Conservation (phyloP, 1,284 basidiomycete species). For the Malassezia arunalokei region DNA sequence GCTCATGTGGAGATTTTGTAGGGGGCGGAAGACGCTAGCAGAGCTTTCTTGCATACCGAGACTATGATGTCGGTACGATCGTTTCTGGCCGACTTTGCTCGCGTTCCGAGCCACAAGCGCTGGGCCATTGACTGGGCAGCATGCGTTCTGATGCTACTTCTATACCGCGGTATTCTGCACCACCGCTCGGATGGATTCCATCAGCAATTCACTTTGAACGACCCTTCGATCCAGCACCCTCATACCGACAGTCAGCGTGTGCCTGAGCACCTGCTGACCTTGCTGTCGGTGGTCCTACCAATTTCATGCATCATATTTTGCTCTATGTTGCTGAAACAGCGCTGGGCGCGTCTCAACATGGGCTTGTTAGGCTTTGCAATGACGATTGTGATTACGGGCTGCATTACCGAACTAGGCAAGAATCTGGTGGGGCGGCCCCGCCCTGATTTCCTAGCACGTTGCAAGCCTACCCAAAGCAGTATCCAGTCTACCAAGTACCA, state of each 20-base stretch:
- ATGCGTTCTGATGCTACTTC: slow-evolving; percentile 16
- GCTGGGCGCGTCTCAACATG: slow-evolving; percentile 78
- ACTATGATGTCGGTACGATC: no score
- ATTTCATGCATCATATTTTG: slow-evolving; percentile 55
- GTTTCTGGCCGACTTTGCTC: no score
- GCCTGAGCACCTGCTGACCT: slow-evolving; percentile 52
- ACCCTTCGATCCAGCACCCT: slow-evolving; percentile 57
- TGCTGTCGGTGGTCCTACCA: slow-evolving; percentile 38
- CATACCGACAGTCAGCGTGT: slow-evolving; percentile 69
- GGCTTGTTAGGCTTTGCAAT: slow-evolving; percentile 65
- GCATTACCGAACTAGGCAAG: slow-evolving; percentile 73
- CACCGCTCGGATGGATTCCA: slow-evolving; percentile 65
- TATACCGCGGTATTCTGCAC: slow-evolving; percentile 52
- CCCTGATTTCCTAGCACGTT: slow-evolving; percentile 54
- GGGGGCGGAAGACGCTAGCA: not conserved
- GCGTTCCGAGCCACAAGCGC: not conserved
- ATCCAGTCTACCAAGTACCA: slow-evolving; percentile 50
- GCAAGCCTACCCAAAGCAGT: slow-evolving; percentile 57
- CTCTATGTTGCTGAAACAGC: slow-evolving; percentile 60
- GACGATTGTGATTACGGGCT: slow-evolving; percentile 61
- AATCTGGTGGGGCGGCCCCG: slow-evolving; percentile 70
- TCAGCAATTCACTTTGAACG: slow-evolving; percentile 49
- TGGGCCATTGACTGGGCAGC: slow-evolving; percentile 33
- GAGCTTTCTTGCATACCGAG: not conserved
- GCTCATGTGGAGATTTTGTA: no score